Evolutionary conservation across 768 basidiomycete genomes (phyloP).

Genomic region (Mycena rosella): DNA sequence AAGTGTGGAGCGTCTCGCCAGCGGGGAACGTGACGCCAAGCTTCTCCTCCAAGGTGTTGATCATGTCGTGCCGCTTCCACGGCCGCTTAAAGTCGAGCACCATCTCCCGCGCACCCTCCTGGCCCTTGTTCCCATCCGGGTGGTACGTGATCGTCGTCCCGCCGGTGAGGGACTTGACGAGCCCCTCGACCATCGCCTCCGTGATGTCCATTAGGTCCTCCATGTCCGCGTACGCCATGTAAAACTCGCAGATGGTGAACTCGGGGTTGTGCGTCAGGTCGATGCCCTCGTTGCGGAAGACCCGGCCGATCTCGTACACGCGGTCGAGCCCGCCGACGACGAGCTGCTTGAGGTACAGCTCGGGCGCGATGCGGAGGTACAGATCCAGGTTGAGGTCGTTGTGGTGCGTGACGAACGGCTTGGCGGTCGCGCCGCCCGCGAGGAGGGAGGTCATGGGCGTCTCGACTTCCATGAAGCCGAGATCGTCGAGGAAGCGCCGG

Average conservation of each 20-base stretch:
- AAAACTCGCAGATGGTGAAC: constrained; percentile 99
- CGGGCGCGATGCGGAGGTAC: constrained; percentile 97
- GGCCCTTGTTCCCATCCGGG: constrained; percentile 92
- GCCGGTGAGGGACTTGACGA: constrained; percentile 89
- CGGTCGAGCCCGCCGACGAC: constrained; percentile 97
- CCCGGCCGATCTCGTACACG: constrained; percentile 98
- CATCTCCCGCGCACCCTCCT: constrained; percentile 70
- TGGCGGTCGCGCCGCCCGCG: constrained; percentile 98
- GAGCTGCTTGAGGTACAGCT: constrained; percentile 97
- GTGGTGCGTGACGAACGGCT: constrained; percentile 99
- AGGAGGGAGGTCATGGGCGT: constrained; percentile 98
- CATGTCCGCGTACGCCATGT: constrained; percentile 99
- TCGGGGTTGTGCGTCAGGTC: constrained; percentile 99
- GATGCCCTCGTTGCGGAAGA: constrained; percentile 98
- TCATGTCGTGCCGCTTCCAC: constrained; percentile 99
- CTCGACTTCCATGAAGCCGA: constrained; percentile 98
- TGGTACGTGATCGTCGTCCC: constrained; percentile 88
- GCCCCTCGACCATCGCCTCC: constrained; percentile 88
- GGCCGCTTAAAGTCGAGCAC: constrained; percentile 91
- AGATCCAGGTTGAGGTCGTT: constrained; percentile 98
- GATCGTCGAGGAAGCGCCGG: constrained; percentile 88
- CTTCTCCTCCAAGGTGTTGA: constrained; percentile 95
- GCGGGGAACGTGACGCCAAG: constrained; percentile 92
- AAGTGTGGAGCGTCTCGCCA: constrained; percentile 89
- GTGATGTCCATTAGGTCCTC: constrained; percentile 98